Evolutionary conservation across 2,329 filamentous ascomycete species (phyloP).

Genomic region (Apiospora phragmitis): DNA sequence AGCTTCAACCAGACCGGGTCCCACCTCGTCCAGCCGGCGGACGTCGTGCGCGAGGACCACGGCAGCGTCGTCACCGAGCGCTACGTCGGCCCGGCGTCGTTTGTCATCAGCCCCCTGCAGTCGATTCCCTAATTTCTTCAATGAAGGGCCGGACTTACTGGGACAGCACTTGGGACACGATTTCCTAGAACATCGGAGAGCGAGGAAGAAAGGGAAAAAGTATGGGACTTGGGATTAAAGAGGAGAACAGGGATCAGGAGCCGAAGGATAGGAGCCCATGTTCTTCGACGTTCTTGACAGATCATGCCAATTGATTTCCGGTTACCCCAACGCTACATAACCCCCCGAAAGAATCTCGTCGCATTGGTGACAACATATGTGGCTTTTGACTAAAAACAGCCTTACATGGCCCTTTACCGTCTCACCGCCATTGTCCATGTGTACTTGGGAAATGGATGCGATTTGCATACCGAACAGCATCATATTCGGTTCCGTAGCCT

Average conservation of each 20-base stretch:
- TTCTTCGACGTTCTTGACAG: not conserved
- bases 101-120: conserved; percentile 1
- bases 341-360: not conserved
- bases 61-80: conserved; percentile 7
- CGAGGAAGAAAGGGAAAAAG: not conserved
- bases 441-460: not conserved
- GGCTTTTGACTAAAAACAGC: not conserved
- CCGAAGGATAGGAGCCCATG: not conserved
- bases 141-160: too few species aligned
- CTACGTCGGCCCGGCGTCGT: conserved; percentile 7
- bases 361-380: not conserved
- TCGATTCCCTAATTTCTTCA: not conserved
- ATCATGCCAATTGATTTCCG: not conserved
- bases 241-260: not conserved
- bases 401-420: not conserved
- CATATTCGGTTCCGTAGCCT: too few species aligned
- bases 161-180: too few species aligned
- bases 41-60: conserved; percentile 2
- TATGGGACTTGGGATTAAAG: not conserved
- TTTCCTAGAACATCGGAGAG: not conserved
- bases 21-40: conserved; percentile 1
- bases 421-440: not conserved
- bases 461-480: not conserved
- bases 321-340: not conserved
- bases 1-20: conserved; percentile 8